A percentile compares a stretch with the other conserved stretches of the same genome.
Conservation (phyloP, 2,329 filamentous ascomycete genomes). For the Colletotrichum orchidophilum region DNA sequence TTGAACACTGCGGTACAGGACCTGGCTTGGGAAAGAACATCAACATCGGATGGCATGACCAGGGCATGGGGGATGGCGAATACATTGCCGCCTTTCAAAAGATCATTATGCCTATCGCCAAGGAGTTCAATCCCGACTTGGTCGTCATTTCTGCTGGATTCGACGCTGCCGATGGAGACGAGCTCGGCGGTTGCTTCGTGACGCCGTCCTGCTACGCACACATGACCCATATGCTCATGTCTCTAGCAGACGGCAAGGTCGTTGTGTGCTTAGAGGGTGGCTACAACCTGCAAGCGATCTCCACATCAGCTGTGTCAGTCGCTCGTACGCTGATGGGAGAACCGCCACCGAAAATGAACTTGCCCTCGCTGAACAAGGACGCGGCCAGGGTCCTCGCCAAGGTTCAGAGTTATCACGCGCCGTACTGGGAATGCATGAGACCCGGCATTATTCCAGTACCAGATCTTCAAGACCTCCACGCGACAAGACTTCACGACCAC, state of each 20-base stretch:
- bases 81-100: conserved; percentile 97
- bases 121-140: conserved; percentile 92
- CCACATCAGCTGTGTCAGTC: conserved; percentile 89
- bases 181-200: conserved; percentile 92
- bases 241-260: conserved; percentile 86
- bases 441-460: conserved; percentile 68
- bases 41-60: conserved; percentile 74
- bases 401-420: conserved; percentile 69
- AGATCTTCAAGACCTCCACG: conserved; percentile 61
- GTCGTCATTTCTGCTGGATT: conserved; percentile 97
- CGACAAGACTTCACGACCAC: conserved; percentile 79
- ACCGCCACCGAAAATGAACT: conserved; percentile 72
- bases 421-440: conserved; percentile 90
- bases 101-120: conserved; percentile 94
- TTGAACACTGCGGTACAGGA: conserved; percentile 67
- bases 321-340: conserved; percentile 95
- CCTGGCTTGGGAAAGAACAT: conserved; percentile 68
- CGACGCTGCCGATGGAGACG: conserved; percentile 92
- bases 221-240: conserved; percentile 99
- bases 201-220: conserved; percentile 92
- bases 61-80: conserved; percentile 93
- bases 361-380: conserved; percentile 66
- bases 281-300: conserved; percentile 94
- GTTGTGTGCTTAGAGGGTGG: conserved; percentile 95
- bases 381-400: conserved; percentile 65